Percentiles rank a stretch among this genome's conserved stretches.
phyloP scores from a whole-genome alignment of 768 basidiomycete genomes.

The Suillus weaverae region DNA sequence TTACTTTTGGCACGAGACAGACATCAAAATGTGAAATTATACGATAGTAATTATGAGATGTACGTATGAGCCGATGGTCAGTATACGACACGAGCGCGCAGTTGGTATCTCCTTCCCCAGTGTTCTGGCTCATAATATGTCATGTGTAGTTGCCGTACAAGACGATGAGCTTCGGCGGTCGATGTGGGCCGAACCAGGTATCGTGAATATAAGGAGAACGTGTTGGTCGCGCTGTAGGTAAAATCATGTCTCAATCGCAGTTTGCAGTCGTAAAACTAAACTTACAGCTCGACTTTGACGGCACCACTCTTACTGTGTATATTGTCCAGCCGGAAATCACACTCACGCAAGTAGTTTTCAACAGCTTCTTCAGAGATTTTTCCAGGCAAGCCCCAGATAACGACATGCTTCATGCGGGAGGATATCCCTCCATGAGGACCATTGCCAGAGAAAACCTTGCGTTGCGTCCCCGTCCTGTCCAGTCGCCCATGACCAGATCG shows the following conservation, averaged over 20 bases:
- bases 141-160: constrained; percentile 65
- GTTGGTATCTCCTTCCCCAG: constrained; percentile 39
- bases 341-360: constrained; percentile 39
- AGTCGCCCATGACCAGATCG: constrained; percentile 27
- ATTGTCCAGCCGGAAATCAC: constrained; percentile 43
- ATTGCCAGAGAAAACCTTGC: constrained; percentile 16
- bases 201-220: constrained; percentile 49
- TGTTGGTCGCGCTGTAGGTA: constrained; percentile 32
- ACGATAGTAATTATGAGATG: constrained; percentile 13
- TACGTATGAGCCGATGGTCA: constrained; percentile 28
- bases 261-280: constrained; percentile 7
- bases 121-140: constrained; percentile 42
- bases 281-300: constrained; percentile 48
- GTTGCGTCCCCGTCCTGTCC: constrained; percentile 27
- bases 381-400: constrained; percentile 62
- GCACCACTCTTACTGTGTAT: constrained; percentile 45
- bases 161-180: constrained; percentile 64
- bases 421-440: constrained; percentile 55
- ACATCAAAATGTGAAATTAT: constrained; percentile 15
- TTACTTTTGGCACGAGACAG: constrained; percentile 6
- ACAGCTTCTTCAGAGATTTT: constrained; percentile 39
- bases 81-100: constrained; percentile 52
- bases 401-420: constrained; percentile 53
- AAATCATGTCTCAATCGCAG: constrained; percentile 2
- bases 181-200: constrained; percentile 57